A percentile compares a stretch with the other conserved stretches of the same genome.
Conservation (phyloP, 2,329 filamentous ascomycete species). For the Colletotrichum gloeosporioides region DNA sequence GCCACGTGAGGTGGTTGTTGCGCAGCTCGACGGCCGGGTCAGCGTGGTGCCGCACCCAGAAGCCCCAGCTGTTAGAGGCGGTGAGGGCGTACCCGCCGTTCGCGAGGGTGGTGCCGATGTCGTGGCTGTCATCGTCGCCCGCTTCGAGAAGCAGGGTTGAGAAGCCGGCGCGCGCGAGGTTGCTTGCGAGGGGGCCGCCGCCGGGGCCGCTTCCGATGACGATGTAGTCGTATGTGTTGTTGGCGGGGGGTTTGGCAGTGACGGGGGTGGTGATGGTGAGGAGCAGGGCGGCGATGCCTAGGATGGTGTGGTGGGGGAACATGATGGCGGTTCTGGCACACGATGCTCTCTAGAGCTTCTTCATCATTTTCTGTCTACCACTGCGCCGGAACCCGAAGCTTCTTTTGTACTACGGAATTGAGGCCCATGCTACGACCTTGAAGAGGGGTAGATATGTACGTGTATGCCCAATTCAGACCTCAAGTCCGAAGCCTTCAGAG, state of each 20-base stretch:
- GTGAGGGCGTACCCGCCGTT: slow-evolving; percentile 23
- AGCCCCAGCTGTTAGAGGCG: not conserved
- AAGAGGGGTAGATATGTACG: not conserved
- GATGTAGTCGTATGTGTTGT: slow-evolving; percentile 56
- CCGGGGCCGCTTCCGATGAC: slow-evolving; percentile 63
- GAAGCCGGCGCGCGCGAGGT: slow-evolving; percentile 59
- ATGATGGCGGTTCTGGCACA: not conserved
- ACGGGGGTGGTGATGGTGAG: not conserved
- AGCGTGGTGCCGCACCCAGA: not conserved
- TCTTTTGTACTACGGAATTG: not conserved
- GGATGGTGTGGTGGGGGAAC: not conserved
- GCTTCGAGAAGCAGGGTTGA: slow-evolving; percentile 63
- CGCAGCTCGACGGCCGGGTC: not conserved
- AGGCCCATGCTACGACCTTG: not conserved
- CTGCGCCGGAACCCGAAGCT: not conserved
- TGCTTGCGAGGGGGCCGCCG: slow-evolving; percentile 57
- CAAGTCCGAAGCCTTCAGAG: not conserved
- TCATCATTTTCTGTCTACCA: accelerated
- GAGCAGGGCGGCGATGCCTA: not conserved
- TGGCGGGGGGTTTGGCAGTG: not conserved
- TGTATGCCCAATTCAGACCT: not conserved
- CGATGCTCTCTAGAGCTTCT: not conserved
- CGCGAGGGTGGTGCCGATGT: not conserved
- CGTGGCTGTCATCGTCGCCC: slow-evolving; percentile 40
- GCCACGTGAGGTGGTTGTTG: slow-evolving; percentile 41